These are phyloP conservation scores for Chlorella sp. DNA, from an alignment of 139 green algal species.

Conservation along the genomic window DNA sequence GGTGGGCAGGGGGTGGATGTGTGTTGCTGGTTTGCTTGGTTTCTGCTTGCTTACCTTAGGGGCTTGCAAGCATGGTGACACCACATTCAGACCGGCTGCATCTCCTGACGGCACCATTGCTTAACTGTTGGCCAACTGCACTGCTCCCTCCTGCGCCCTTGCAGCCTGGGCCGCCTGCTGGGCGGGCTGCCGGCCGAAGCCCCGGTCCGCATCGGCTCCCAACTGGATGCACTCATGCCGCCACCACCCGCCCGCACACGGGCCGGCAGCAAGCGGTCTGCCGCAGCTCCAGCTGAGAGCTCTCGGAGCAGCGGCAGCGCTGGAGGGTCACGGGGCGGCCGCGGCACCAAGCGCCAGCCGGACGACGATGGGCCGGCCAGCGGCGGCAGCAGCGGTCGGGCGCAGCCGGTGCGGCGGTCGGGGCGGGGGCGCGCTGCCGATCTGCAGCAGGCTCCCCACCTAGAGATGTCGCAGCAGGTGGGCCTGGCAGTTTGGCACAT, in stretches of 20 bases:
- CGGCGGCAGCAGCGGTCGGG: constrained; percentile 1
- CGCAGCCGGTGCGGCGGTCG: background rate
- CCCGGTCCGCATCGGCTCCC: background rate
- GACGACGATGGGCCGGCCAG: background rate
- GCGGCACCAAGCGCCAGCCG: background rate
- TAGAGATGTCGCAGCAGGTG: constrained; percentile 46
- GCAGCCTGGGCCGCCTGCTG: background rate
- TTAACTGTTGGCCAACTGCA: too few species aligned
- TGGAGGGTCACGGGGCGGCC: background rate
- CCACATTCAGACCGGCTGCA: too few species aligned
- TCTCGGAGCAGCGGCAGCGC: constrained; percentile 5
- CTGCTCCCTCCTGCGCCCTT: background rate
- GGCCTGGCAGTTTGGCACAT: too few species aligned
- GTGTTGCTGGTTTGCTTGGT: too few species aligned
- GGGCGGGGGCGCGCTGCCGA: background rate
- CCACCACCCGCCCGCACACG: background rate
- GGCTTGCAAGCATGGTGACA: too few species aligned
- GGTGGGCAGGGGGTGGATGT: background rate
- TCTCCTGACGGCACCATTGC: too few species aligned
- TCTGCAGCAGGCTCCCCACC: background rate
- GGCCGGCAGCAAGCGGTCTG: background rate
- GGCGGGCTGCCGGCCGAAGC: background rate
- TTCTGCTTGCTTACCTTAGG: too few species aligned
- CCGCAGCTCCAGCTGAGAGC: background rate
- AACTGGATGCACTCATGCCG: constrained; percentile 3